Evolutionary conservation across 2,329 filamentous ascomycete genomes (phyloP).

Genomic region (Sarocladium kiliense): DNA sequence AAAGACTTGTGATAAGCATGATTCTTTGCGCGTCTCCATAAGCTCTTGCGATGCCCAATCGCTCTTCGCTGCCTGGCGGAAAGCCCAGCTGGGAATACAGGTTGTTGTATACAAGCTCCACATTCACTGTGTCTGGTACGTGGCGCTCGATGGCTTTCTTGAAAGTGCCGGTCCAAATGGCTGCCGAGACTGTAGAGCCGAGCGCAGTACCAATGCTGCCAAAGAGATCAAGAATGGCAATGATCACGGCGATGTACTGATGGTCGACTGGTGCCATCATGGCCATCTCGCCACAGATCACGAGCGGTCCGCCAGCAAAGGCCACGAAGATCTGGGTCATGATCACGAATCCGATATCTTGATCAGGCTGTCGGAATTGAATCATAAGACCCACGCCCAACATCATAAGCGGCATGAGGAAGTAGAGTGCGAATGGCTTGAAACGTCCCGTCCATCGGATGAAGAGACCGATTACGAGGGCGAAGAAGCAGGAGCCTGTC

Average conservation of each 20-base stretch:
- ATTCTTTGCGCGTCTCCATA: slow-evolving; percentile 45
- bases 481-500: slow-evolving; percentile 29
- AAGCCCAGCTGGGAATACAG: slow-evolving; percentile 45
- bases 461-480: slow-evolving; percentile 23
- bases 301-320: slow-evolving; percentile 20
- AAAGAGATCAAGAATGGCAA: slow-evolving; percentile 15
- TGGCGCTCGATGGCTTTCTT: slow-evolving; percentile 38
- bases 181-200: slow-evolving; percentile 16
- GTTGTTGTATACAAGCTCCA: slow-evolving; percentile 45
- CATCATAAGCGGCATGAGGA: slow-evolving; percentile 34
- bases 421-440: slow-evolving; percentile 46
- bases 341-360: slow-evolving; percentile 29
- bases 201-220: slow-evolving; percentile 16
- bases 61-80: slow-evolving; percentile 32
- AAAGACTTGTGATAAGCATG: slow-evolving; percentile 27
- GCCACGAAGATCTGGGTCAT: slow-evolving; percentile 40
- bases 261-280: slow-evolving; percentile 20
- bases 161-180: slow-evolving; percentile 19
- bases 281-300: slow-evolving; percentile 23
- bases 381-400: slow-evolving; percentile 35
- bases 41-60: slow-evolving; percentile 48
- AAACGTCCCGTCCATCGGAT: slow-evolving; percentile 43
- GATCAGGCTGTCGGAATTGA: slow-evolving; percentile 31
- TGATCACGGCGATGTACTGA: slow-evolving; percentile 17
- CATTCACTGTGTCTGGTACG: slow-evolving; percentile 37